phyloP scores from a whole-genome alignment of 1,284 basidiomycete species.

The Sanguinoderma infundibulare region DNA sequence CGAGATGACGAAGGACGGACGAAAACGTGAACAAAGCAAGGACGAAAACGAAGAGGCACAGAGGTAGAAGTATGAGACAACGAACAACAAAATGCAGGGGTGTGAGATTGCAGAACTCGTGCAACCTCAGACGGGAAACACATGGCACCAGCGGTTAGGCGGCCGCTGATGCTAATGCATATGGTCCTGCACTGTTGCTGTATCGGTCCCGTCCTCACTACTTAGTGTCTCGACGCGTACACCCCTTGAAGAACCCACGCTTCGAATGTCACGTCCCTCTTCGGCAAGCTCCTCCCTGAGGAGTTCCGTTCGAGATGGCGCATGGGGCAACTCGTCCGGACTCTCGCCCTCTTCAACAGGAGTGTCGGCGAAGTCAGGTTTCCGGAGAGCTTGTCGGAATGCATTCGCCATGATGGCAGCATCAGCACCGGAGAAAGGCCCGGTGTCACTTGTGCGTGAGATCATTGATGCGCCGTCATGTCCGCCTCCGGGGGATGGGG shows the following conservation, averaged over 20 bases:
- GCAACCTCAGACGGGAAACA: constrained; percentile 2
- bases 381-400: constrained; percentile 81
- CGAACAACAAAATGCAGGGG: neutral
- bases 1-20: constrained; percentile 14
- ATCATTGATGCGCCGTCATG: constrained; percentile 71
- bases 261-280: constrained; percentile 81
- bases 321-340: constrained; percentile 42
- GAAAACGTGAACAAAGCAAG: constrained; percentile 13
- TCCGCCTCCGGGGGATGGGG: constrained; percentile 52
- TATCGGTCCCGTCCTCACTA: constrained; percentile 60
- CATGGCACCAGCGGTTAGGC: neutral
- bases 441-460: constrained; percentile 62
- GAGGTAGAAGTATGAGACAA: constrained; percentile 1
- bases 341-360: constrained; percentile 73
- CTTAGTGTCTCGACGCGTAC: constrained; percentile 73
- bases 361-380: constrained; percentile 76
- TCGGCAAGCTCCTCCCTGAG: constrained; percentile 76
- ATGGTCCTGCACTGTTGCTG: constrained; percentile 54
- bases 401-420: constrained; percentile 89
- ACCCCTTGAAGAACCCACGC: constrained; percentile 76
- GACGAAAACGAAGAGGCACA: constrained; percentile 3
- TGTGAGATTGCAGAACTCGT: neutral
- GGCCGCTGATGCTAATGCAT: constrained; percentile 33
- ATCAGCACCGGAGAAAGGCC: constrained; percentile 78
- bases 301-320: constrained; percentile 41